Base-by-base conservation (phyloP, 2,329 filamentous ascomycete genomes). In the Meredithiella fracta region DNA sequence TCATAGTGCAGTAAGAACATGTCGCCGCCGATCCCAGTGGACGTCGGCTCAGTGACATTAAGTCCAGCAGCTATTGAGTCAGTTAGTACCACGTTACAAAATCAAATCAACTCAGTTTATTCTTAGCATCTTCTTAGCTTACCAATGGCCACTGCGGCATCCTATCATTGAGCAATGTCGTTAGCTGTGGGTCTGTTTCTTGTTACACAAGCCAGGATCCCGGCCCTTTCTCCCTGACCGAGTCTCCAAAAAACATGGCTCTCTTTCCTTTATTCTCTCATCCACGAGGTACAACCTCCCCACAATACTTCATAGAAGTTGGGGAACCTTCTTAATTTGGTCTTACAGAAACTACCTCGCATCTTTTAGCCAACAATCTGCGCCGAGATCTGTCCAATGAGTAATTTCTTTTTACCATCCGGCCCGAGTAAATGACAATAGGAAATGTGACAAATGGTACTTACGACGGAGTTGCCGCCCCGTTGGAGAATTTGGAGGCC, bases 1-100 rank as follows among this genome's bases (percentile, higher is more conserved):
- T 94, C 79, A 72, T 91, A 97, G 74, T 80, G 96, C 37, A 97
- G 79, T 67, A 90, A 90, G 71, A 97, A 98, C 82, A 95, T 89
- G 70, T 98, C 92, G 60, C 92, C 92, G 57, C 92, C 92, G 59
- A 98, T 96, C 42, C 92, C 92, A 0, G 92, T 97, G 4, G 86
- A 92, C 58, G 82, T 82, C 6, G 92, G 92, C 66, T 98, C 92
- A 0, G 91, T 95, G 65, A 97, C 79, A 69, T 96, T 97, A 57
- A 98, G 74, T 3, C 82, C 89, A 31, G 92, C 92, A 47, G 92
- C 91, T 87, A 58, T 5, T 38, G 31, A 6, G 15, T 3, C 3
- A 17, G n/a, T 8, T 53, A 49, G 40, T 42, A 53, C n/a, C n/a
- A n/a, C n/a, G n/a, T n/a, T n/a, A n/a, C n/a, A n/a, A n/a, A n/a